These are phyloP conservation scores for Cordyceps fumosorosea DNA, from an alignment of 2,329 filamentous ascomycete species.

Conservation along the genomic window DNA sequence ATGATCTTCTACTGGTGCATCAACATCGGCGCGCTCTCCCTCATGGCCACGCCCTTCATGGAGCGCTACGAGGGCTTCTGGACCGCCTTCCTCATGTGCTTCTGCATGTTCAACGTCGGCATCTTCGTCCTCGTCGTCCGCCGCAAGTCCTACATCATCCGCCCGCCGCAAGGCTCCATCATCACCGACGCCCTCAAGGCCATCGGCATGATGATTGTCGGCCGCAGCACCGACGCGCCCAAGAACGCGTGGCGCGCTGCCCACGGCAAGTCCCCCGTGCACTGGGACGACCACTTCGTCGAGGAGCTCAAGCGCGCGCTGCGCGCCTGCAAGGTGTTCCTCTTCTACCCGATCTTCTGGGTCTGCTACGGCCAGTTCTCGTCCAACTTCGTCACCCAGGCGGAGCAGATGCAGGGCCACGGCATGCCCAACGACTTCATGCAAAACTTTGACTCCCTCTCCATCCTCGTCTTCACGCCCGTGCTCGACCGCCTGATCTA, in stretches of 20 bases:
- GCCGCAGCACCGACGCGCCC: constrained; percentile 48
- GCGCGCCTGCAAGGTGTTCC: constrained; percentile 66
- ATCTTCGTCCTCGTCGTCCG: constrained; percentile 43
- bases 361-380: constrained; percentile 63
- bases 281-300: constrained; percentile 65
- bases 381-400: constrained; percentile 60
- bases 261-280: constrained; percentile 37
- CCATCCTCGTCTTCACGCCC: constrained; percentile 61
- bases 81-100: constrained; percentile 51
- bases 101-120: constrained; percentile 57
- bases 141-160: constrained; percentile 42
- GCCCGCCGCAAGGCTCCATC: constrained; percentile 53
- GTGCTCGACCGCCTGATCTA: constrained; percentile 56
- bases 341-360: constrained; percentile 62
- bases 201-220: constrained; percentile 32
- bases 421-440: constrained; percentile 66
- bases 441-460: constrained; percentile 61
- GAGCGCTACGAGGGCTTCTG: constrained; percentile 64
- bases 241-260: constrained; percentile 60
- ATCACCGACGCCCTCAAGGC: constrained; percentile 58
- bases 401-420: constrained; percentile 49
- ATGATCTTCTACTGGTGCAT: constrained; percentile 72
- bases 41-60: constrained; percentile 61
- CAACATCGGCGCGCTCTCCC: constrained; percentile 64
- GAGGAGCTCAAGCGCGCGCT: constrained; percentile 62